Base-by-base conservation (phyloP, 2,329 filamentous ascomycete genomes). In the Chaetomium olivaceum region DNA sequence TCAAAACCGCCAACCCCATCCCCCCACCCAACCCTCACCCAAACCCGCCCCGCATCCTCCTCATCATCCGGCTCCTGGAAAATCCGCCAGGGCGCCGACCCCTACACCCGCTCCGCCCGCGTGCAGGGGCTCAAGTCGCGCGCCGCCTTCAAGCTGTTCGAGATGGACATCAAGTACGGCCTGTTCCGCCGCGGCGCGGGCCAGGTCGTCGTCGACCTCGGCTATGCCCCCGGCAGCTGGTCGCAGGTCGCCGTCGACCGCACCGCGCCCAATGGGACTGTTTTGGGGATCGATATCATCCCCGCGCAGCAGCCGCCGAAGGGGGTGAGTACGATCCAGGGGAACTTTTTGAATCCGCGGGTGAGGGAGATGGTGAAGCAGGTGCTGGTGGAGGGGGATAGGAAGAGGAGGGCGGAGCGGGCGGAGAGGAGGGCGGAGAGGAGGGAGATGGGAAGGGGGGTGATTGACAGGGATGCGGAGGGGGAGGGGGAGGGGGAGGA, bases 291-390 rank as follows among this genome's bases (percentile, higher is more conserved):
- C 73, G 95, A 99, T 76, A 85, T 99, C 60, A 92, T 99, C 70
- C 95, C 95, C 4, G 92, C 93, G 0, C 90, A 94, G 75, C 94
- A 94, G 75, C 94, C 96, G 5, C 95, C 95, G 0, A 88, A 86
- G 73, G 95, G 95, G 25, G 93, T 96, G n/a, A 93, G 91, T 31
- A 92, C 92, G 2, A 93, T 99, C 64, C 95, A 99, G 78, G 95
- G 96, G 57, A 91, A 99, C 76, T 98, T 99, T 71, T 81, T 98
- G 50, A 90, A 89, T 6, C 84, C 87, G 0, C 78, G 80, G 2
- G 89, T 97, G n/a, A 91, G 91, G 76, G 84, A 82, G 25, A 86
- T 94, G 76, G 89, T 97, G 48, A 89, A 90, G 75, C 83, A 87
- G 5, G 95, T 93, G 74, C 85, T 99, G 50, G 79, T 83, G 67